These are phyloP conservation scores for Leccinum rimulosum DNA, from an alignment of 768 basidiomycete species.

Conservation along the genomic window DNA sequence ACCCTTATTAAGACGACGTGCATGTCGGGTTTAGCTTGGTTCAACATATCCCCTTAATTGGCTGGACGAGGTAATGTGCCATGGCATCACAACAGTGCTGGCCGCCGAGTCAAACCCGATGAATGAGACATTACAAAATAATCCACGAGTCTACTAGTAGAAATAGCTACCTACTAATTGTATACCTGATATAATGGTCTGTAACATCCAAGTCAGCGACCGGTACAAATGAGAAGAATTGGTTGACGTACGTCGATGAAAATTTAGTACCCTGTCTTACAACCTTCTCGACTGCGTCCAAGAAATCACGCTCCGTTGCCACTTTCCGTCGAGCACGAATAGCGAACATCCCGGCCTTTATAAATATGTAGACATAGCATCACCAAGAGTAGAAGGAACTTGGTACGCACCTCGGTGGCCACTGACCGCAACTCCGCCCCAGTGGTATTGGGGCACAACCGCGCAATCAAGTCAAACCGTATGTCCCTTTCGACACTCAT, in stretches of 20 bases:
- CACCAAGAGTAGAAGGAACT: conserved; percentile 46
- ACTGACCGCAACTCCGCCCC: conserved; percentile 98
- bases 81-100: neutral
- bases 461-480: conserved; percentile 95
- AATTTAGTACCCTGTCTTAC: conserved; percentile 98
- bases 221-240: neutral
- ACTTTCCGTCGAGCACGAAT: conserved; percentile 96
- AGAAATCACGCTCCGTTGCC: conserved; percentile 94
- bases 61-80: neutral
- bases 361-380: conserved; percentile 84
- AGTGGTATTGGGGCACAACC: conserved; percentile 96
- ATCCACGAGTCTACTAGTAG: conserved; percentile 7
- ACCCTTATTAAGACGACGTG: conserved; percentile 12
- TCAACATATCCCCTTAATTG: neutral
- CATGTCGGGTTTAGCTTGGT: too few relatives aligned
- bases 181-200: conserved; percentile 93
- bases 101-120: neutral
- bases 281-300: conserved; percentile 98
- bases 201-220: conserved; percentile 11
- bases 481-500: conserved; percentile 98
- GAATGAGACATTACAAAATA: conserved; percentile 14
- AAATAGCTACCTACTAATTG: conserved; percentile 54
- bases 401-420: conserved; percentile 76
- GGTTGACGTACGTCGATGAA: conserved; percentile 79
- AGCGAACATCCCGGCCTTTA: conserved; percentile 99